Conservation (phyloP, 129 eudicot species). For the Silybum marianum region DNA sequence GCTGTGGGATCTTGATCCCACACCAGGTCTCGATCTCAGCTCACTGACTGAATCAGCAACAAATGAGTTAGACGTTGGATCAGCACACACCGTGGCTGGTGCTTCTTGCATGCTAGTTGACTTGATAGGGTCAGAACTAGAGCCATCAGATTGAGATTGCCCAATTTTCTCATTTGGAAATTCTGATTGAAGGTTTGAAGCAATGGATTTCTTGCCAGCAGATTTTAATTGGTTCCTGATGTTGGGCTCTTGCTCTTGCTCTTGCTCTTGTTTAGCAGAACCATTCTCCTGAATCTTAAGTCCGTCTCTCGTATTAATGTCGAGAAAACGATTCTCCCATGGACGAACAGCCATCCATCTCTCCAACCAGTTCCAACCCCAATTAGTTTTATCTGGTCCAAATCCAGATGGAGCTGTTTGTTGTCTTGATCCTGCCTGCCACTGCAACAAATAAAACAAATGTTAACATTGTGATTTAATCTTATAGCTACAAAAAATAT, state of each 20-base stretch:
- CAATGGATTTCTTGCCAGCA: conserved; percentile 44
- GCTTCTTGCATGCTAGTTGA: conserved; percentile 46
- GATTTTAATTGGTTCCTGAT: conserved; percentile 36
- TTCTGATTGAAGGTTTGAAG: conserved; percentile 44
- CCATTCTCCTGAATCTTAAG: conserved; percentile 38
- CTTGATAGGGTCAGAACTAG: conserved; percentile 51
- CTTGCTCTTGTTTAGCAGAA: conserved; percentile 29
- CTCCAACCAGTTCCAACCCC: conserved; percentile 99
- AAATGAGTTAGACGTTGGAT: conserved; percentile 38
- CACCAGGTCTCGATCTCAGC: conserved; percentile 41
- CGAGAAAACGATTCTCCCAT: conserved; percentile 88
- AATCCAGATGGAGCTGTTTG: conserved; percentile 52
- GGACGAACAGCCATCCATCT: conserved; percentile 99
- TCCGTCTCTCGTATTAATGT: conserved; percentile 60
- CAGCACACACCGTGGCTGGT: conserved; percentile 25
- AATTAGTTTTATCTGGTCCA: conserved; percentile 75
- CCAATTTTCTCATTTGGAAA: conserved; percentile 38
- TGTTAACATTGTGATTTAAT: conserved; percentile 1
- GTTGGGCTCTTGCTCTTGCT: conserved; percentile 41
- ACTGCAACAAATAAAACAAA: conserved; percentile 42
- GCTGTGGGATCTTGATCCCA: conserved; percentile 56
- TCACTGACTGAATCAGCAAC: conserved; percentile 48
- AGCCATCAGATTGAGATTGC: conserved; percentile 53
- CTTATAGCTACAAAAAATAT: background rate
- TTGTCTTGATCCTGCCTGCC: conserved; percentile 94